Base-by-base conservation (phyloP, 2,329 filamentous ascomycete genomes). In the Geoglossum cookeanum region DNA sequence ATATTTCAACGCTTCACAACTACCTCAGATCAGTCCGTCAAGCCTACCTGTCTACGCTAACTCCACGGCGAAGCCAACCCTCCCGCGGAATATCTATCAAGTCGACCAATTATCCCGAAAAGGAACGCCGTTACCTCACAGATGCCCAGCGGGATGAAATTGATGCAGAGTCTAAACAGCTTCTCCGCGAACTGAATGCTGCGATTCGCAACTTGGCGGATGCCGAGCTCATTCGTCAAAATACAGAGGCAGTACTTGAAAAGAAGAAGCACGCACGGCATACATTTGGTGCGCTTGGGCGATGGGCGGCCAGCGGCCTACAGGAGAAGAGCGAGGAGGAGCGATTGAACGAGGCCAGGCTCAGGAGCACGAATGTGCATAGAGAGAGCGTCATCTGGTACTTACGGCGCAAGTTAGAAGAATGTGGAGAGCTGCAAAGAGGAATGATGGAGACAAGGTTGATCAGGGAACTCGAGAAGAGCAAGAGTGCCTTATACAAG, bases 371-470 rank as follows among this genome's bases (percentile, higher is more conserved):
- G 5, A 81, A 78, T 55, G 77, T 79, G 55, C 85, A 94, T 62
- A 75, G 90, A 56, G 90, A 94, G 65, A 84, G 84, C 61, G 81
- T 98, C 51, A 72, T 97, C 9, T 91, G 85, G 83, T 90, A 84
- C 63, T 68, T 98, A 64, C 77, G 86, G 61, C 78, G 84, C 66
- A 78, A 81, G 64, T 71, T 97, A 61, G 85, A 92, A 70, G 76
- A 80, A 62, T 89, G 84, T 58, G 84, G 85, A 47, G 77, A 80
- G 64, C 81, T 84, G 61, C 91, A 97, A 73, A 82, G 87, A 64
- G 79, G 78, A 55, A 96, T 97, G 88, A 95, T 97, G 77, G 90
- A 95, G 72, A 85, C 87, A 65, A 74, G 92, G 63, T 74, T 97
- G 62, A 81, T 82, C 65, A 76, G 92, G 57, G 87, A 94, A 68